Base-by-base conservation (phyloP, 1,284 basidiomycete species). In the Marasmius oreades region DNA sequence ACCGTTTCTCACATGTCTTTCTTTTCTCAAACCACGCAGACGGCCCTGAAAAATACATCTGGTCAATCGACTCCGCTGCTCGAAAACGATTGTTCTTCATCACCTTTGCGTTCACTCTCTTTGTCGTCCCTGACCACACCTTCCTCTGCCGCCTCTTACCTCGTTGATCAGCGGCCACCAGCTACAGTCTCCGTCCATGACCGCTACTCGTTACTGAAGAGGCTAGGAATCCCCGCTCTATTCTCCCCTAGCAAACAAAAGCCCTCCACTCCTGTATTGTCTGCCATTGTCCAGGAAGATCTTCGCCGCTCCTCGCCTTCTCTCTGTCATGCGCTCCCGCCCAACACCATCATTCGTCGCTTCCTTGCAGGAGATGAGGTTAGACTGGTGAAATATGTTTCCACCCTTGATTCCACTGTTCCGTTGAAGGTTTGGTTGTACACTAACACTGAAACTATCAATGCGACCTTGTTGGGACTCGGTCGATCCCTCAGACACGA, bases 351-450 rank as follows among this genome's bases (percentile, higher is more conserved):
- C 47, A 33, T 50, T 20, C 47, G 47, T 33, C 47, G 28, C 18
- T 50, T 50, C 47, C 10, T 26, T 3, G 47, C 47, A 16, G 28
- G 47, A 31, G 47, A 33, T 33, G 47, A 50, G 26, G 47, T 50
- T 20, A 26, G 33, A 14, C 26, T 50, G 5, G 28, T 50, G 26
- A 50, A 31, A 5, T 33, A 28, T 20, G 47, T 50, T 16, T 14
- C 14, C 31, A 50, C 24, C 33, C 47, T 50, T 20, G 47, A 50
- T 18, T 33, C 47, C 18, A 33, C 47, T 18, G 14, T 33, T 50
- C 47, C 47, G 10, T 33, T 50, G 26, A 50, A n/a, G 28, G 33
- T 50, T n/a, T 50, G 47, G 47, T 31, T 50, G n/a, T 16, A 50
- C 16, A n/a, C 47, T 8, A n/a, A 28, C 28, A 33, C 47, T 4